Percentiles rank a stretch among this genome's conserved stretches.
phyloP scores from a whole-genome alignment of 139 green algal species.

The Zygnema circumcarinatum region DNA sequence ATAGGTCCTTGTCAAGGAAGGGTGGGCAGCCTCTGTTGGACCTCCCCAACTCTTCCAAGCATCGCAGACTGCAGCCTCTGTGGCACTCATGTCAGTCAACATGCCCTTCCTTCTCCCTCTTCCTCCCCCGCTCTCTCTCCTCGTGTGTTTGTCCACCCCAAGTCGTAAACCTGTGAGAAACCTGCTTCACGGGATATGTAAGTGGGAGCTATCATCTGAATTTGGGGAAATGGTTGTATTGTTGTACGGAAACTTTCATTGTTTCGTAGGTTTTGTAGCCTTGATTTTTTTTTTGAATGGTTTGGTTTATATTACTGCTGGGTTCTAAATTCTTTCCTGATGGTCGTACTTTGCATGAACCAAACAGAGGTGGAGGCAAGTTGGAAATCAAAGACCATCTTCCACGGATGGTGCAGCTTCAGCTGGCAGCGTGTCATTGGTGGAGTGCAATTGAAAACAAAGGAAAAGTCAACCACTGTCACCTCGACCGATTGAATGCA shows the following conservation, averaged over 20 bases:
- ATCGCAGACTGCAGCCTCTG: constrained; percentile 6
- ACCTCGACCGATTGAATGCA: constrained; percentile 15
- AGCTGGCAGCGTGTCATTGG: constrained; percentile 62
- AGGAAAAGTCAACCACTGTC: not conserved
- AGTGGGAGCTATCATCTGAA: too few relatives aligned
- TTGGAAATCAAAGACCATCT: constrained; percentile 1
- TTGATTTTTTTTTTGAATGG: too few relatives aligned
- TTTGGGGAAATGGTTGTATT: too few relatives aligned
- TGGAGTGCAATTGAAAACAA: not conserved
- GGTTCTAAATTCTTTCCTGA: too few relatives aligned
- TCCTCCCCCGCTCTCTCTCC: not conserved
- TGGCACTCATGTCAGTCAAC: constrained; percentile 11
- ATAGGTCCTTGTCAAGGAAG: too few relatives aligned
- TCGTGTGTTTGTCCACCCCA: not conserved
- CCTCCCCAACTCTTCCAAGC: constrained; percentile 31
- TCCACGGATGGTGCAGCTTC: constrained; percentile 69
- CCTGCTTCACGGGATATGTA: too few relatives aligned
- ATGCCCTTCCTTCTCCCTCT: not conserved
- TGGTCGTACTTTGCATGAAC: too few relatives aligned
- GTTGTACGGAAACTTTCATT: too few relatives aligned
- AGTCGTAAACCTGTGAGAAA: too few relatives aligned
- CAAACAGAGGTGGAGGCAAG: not conserved
- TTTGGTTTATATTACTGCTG: too few relatives aligned
- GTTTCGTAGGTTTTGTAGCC: too few relatives aligned
- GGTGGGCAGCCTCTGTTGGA: not conserved